A percentile compares a stretch with the other conserved stretches of the same genome.
Conservation (phyloP, 306 rosid species). For the Sicyos edulis region DNA sequence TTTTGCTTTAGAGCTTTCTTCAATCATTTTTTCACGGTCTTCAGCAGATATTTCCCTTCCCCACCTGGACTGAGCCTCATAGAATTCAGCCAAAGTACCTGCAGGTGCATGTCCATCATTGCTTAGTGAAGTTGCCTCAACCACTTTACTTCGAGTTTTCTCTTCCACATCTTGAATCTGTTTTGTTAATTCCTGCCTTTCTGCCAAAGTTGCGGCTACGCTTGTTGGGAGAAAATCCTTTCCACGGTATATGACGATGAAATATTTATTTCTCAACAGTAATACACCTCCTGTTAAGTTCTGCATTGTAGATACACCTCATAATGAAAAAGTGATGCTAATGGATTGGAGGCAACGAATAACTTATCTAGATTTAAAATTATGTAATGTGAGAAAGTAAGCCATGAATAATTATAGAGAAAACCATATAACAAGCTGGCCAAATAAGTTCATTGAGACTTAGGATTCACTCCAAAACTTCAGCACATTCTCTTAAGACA, state of each 20-base stretch:
- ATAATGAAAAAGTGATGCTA: constrained; percentile 10
- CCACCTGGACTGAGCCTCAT: constrained; percentile 78
- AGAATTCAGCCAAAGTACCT: constrained; percentile 78
- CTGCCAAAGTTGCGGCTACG: constrained; percentile 66
- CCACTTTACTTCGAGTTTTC: constrained; percentile 41
- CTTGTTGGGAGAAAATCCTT: constrained; percentile 86
- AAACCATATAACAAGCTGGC: neutral
- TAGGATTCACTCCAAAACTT: neutral
- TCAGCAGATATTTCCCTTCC: constrained; percentile 67
- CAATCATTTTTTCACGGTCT: constrained; percentile 69
- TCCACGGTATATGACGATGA: constrained; percentile 84
- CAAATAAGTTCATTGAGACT: neutral
- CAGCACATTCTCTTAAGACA: neutral
- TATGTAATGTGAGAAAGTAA: neutral
- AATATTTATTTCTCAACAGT: constrained; percentile 80
- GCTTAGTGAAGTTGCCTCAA: constrained; percentile 32
- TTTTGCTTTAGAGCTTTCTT: constrained; percentile 61
- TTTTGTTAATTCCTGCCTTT: constrained; percentile 69
- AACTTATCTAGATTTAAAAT: neutral
- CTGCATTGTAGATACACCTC: constrained; percentile 42
- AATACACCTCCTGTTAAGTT: constrained; percentile 84
- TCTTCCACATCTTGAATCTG: constrained; percentile 77
- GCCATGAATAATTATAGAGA: constrained; percentile 12
- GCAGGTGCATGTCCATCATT: constrained; percentile 58
- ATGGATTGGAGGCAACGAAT: neutral